Evolutionary conservation across 23 red algal genomes (phyloP).

Genomic region (Chondrus crispus): DNA sequence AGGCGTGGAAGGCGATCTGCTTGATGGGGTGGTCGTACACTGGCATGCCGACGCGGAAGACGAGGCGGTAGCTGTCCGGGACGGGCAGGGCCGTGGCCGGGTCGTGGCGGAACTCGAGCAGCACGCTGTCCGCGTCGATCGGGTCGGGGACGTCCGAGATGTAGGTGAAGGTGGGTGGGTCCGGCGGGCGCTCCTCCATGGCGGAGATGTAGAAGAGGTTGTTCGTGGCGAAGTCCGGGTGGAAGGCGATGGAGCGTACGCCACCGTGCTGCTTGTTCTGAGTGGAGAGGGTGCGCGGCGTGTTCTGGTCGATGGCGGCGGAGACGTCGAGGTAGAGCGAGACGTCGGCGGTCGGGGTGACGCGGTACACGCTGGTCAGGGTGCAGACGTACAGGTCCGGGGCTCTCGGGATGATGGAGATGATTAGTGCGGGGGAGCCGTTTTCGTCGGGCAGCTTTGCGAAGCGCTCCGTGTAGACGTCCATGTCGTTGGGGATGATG

Average conservation of each 20-base stretch:
- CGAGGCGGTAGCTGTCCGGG: not conserved
- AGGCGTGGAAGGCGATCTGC: slow-evolving; percentile 45
- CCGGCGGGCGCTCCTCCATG: slow-evolving; percentile 51
- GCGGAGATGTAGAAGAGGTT: slow-evolving; percentile 47
- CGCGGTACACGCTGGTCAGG: slow-evolving; percentile 15
- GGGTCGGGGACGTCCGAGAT: slow-evolving; percentile 38
- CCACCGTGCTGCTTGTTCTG: slow-evolving; percentile 24
- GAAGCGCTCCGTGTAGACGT: slow-evolving; percentile 25
- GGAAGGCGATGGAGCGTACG: slow-evolving; percentile 46
- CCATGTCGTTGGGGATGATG: slow-evolving; percentile 10
- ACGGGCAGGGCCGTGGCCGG: not conserved
- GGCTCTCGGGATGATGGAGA: slow-evolving; percentile 15
- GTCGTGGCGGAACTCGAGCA: slow-evolving; percentile 31
- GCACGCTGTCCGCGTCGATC: slow-evolving; percentile 40
- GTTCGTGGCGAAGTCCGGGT: slow-evolving; percentile 10
- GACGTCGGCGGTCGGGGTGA: not conserved
- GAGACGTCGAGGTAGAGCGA: slow-evolving; percentile 35
- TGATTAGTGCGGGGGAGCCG: slow-evolving; percentile 33
- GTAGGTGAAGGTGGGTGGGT: slow-evolving; percentile 6
- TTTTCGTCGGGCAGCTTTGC: slow-evolving; percentile 44
- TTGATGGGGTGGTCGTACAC: slow-evolving; percentile 55
- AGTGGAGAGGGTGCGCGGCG: not conserved
- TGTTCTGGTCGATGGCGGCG: not conserved
- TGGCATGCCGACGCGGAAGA: slow-evolving; percentile 53
- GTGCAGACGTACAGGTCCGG: slow-evolving; percentile 25